phyloP scores from a whole-genome alignment of 495 filamentous ascomycete species.

The Penicillium maclennaniae region DNA sequence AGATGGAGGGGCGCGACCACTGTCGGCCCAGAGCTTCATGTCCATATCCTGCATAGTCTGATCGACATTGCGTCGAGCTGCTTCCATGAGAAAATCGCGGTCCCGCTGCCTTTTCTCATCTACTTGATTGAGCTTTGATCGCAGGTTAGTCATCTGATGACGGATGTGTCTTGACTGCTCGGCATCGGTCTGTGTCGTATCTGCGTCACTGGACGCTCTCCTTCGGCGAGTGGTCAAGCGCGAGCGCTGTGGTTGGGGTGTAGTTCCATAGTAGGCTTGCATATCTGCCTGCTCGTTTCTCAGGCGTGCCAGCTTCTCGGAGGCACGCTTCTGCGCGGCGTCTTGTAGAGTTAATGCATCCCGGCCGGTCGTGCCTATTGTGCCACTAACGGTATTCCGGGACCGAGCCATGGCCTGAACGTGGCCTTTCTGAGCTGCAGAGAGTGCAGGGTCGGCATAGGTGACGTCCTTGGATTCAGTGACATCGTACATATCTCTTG shows the following conservation, averaged over 20 bases:
- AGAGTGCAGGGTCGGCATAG: conserved; percentile 20
- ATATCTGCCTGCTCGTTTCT: conserved; percentile 66
- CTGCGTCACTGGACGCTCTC: conserved; percentile 67
- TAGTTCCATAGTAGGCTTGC: conserved; percentile 69
- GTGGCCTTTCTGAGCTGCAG: conserved; percentile 39
- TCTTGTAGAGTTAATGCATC: conserved; percentile 69
- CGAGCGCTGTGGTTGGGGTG: conserved; percentile 41
- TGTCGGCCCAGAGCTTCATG: conserved; percentile 69
- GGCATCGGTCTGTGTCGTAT: conserved; percentile 58
- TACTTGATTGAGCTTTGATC: conserved; percentile 60
- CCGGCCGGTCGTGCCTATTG: conserved; percentile 27
- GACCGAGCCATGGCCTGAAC: conserved; percentile 25
- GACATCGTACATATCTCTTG: conserved; percentile 73
- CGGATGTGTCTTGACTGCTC: conserved; percentile 67
- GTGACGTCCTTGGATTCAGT: conserved; percentile 46
- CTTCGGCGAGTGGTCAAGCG: conserved; percentile 57
- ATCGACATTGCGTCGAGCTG: conserved; percentile 80
- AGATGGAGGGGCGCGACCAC: conserved; percentile 67
- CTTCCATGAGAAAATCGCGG: conserved; percentile 67
- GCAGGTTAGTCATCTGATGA: conserved; percentile 75
- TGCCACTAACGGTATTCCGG: conserved; percentile 31
- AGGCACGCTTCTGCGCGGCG: conserved; percentile 76
- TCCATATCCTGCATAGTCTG: conserved; percentile 75
- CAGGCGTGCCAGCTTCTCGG: conserved; percentile 76
- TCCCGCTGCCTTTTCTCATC: conserved; percentile 74